Conservation (phyloP, 208 protist genomes). For the Herpetomonas tarakana region DNA sequence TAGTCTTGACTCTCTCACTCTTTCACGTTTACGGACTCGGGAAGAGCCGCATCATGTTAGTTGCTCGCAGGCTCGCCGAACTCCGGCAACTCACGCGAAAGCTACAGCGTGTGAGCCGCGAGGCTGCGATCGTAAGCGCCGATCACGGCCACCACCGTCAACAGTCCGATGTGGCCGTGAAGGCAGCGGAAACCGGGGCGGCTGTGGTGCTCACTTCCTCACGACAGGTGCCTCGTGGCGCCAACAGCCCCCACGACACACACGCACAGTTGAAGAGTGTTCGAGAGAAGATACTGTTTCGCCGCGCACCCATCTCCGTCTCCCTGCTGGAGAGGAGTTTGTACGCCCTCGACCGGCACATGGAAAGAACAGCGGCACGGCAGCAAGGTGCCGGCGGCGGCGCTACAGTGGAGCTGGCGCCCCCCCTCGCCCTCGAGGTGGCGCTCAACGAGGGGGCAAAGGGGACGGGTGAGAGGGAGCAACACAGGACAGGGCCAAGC, state of each 20-base stretch:
- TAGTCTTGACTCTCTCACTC: no score
- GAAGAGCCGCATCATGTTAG: slow-evolving; percentile 31
- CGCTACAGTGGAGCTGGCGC: no score
- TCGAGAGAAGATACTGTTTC: slow-evolving; percentile 62
- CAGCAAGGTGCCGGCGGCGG: no score
- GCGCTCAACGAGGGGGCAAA: no score
- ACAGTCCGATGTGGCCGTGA: neutral
- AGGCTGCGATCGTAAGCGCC: slow-evolving; percentile 5
- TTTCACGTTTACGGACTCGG: no score
- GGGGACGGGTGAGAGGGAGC: no score
- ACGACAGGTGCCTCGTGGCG: no score
- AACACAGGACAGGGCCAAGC: no score
- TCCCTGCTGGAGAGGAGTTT: slow-evolving; percentile 74
- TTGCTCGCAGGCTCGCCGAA: slow-evolving; percentile 25
- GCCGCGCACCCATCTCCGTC: slow-evolving; percentile 54
- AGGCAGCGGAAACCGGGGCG: no score
- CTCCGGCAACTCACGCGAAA: slow-evolving; percentile 20
- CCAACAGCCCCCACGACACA: no score
- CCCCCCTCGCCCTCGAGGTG: no score
- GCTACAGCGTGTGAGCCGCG: slow-evolving; percentile 8
- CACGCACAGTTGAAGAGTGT: neutral
- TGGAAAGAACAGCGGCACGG: no score
- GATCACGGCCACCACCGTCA: neutral
- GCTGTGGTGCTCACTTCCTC: slow-evolving; percentile 1
- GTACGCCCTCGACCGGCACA: slow-evolving; percentile 14